These are phyloP conservation scores for Rubus parviflorus DNA, from an alignment of 306 rosid species.

Conservation along the genomic window DNA sequence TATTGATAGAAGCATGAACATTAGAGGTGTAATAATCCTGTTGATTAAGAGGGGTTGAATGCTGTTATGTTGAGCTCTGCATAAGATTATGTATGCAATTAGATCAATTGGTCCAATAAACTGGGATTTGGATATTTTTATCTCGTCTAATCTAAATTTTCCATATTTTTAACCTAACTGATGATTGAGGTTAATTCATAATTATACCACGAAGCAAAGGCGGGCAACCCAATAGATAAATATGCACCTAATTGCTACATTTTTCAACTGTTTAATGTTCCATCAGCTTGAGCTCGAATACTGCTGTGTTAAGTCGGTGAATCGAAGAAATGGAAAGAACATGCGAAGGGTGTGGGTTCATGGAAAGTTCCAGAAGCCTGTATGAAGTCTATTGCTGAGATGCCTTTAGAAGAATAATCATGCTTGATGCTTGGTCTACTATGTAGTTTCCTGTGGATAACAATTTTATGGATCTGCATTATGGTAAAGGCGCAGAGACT, in stretches of 20 bases:
- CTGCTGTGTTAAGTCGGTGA: conserved; percentile 80
- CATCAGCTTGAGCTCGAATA: conserved; percentile 84
- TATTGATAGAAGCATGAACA: not conserved
- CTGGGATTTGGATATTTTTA: not conserved
- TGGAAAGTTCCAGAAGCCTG: conserved; percentile 86
- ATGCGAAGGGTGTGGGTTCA: conserved; percentile 97
- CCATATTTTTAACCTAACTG: not conserved
- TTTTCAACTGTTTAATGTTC: conserved; percentile 15
- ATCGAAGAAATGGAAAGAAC: conserved; percentile 74
- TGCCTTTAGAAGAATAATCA: not conserved
- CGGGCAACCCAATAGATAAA: not conserved
- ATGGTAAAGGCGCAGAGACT: not conserved
- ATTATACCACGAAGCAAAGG: not conserved
- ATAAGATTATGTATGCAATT: not conserved
- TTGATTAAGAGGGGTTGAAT: not conserved
- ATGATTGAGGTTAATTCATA: not conserved
- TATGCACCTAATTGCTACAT: not conserved
- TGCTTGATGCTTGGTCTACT: not conserved
- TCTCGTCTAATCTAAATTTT: not conserved
- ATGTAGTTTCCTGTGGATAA: not conserved
- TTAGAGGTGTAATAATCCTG: no score
- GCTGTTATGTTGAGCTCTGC: not conserved
- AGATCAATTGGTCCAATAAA: not conserved
- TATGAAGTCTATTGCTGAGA: not conserved
- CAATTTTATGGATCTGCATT: not conserved